A percentile compares a stretch with the other conserved stretches of the same genome.
Conservation (phyloP, 2,329 filamentous ascomycete genomes). For the Diaporthe sp. region DNA sequence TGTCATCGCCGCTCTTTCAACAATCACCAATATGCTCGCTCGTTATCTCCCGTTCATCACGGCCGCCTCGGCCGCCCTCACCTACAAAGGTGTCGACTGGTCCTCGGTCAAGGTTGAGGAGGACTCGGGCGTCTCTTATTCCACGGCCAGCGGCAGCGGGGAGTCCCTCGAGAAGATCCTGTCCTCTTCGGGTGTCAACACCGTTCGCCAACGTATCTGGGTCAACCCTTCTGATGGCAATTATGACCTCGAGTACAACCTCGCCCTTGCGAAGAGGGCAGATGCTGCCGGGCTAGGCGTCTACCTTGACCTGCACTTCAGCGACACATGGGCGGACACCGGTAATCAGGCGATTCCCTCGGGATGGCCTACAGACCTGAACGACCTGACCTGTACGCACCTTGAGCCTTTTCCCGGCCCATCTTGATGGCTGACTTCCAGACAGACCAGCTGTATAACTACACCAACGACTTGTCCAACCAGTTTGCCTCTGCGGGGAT, state of each 20-base stretch:
- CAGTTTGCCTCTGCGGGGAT: constrained; percentile 69
- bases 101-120: constrained; percentile 77
- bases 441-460: constrained; percentile 69
- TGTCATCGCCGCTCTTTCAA: neutral
- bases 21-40: constrained; percentile 30
- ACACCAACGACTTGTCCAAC: constrained; percentile 74
- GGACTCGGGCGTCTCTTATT: constrained; percentile 71
- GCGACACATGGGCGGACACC: constrained; percentile 80
- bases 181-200: constrained; percentile 73
- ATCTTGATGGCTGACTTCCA: neutral
- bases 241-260: constrained; percentile 79
- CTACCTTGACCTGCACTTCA: constrained; percentile 75
- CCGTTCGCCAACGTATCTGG: constrained; percentile 79
- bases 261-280: constrained; percentile 75
- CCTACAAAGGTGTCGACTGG: constrained; percentile 40
- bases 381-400: constrained; percentile 66
- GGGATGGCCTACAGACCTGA: constrained; percentile 73
- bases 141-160: constrained; percentile 64
- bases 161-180: constrained; percentile 75
- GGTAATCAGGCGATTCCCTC: constrained; percentile 72
- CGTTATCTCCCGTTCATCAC: constrained; percentile 29
- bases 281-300: constrained; percentile 72
- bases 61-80: constrained; percentile 37
- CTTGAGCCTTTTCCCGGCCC: neutral
- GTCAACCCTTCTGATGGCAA: constrained; percentile 74